Evolutionary conservation across 192 early-diverging fungal genomes (phyloP).

Genomic region (Podochytrium sp.): DNA sequence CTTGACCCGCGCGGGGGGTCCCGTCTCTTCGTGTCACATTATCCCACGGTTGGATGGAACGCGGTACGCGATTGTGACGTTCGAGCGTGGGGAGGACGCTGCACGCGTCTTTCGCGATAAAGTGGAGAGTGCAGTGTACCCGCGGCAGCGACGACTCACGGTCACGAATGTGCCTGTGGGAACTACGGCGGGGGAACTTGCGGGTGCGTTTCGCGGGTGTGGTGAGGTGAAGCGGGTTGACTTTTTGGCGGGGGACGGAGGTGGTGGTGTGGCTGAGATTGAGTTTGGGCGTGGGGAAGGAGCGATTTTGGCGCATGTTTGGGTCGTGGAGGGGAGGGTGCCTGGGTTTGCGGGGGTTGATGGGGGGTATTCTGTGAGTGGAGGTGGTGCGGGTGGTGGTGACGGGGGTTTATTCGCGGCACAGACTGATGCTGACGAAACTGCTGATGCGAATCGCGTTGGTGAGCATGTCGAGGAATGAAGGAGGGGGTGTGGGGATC

Average conservation of each 20-base stretch:
- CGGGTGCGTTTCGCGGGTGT: constrained; percentile 4
- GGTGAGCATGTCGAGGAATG: too few species aligned
- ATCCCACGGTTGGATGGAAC: constrained; percentile 23
- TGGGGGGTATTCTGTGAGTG: constrained; percentile 31
- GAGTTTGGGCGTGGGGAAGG: constrained; percentile 44
- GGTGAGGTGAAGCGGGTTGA: constrained; percentile 40
- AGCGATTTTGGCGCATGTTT: constrained; percentile 31
- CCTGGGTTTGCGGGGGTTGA: background rate
- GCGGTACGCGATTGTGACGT: constrained; percentile 34
- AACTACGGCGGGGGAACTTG: constrained; percentile 9
- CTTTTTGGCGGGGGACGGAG: background rate
- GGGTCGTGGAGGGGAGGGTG: constrained; percentile 15
- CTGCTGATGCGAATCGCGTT: too few species aligned
- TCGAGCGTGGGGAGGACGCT: constrained; percentile 42
- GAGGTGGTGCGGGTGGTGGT: too few species aligned
- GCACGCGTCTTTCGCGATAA: constrained; percentile 39
- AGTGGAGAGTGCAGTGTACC: constrained; percentile 40
- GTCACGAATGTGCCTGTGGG: constrained; percentile 2
- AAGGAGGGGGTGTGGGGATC: too few species aligned
- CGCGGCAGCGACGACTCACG: constrained; percentile 40
- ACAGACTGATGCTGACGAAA: too few species aligned
- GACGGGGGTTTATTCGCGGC: too few species aligned
- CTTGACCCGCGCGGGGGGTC: constrained; percentile 16
- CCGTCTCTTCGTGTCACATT: constrained; percentile 30
- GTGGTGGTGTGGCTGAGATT: constrained; percentile 17